These are phyloP conservation scores for Podospora sp. DNA, from an alignment of 495 filamentous ascomycete species.

Conservation along the genomic window DNA sequence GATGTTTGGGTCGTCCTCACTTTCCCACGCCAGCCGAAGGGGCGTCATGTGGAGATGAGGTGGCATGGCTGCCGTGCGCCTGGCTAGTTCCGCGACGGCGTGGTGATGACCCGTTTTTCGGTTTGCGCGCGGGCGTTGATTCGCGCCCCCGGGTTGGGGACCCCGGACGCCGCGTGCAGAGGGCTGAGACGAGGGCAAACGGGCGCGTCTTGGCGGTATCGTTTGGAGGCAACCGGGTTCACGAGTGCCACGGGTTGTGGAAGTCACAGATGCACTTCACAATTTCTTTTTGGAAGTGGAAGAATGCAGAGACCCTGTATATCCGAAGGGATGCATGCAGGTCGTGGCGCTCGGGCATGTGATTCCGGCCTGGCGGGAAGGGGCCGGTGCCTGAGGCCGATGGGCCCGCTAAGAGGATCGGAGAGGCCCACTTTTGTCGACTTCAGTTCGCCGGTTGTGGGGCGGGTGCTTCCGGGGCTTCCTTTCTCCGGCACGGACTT, in stretches of 20 bases:
- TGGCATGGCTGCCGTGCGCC: background rate
- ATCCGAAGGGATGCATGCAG: background rate
- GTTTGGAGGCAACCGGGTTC: background rate
- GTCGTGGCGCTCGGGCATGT: background rate
- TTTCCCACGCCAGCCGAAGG: background rate
- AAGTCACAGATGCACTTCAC: background rate
- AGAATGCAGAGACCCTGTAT: background rate
- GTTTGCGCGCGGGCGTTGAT: background rate
- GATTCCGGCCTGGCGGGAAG: background rate
- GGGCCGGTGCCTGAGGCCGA: background rate
- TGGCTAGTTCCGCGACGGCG: background rate
- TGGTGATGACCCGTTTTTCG: background rate
- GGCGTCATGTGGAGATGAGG: background rate
- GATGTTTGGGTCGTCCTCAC: background rate
- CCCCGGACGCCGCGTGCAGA: background rate
- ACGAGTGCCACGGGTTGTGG: background rate
- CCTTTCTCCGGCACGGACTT: too few species aligned
- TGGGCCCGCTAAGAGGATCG: background rate
- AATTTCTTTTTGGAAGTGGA: background rate
- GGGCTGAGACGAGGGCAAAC: background rate
- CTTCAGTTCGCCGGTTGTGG: too few species aligned
- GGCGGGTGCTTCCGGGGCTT: too few species aligned
- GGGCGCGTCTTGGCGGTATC: background rate
- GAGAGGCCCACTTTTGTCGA: background rate
- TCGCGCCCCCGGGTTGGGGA: background rate